phyloP scores from a whole-genome alignment of 495 filamentous ascomycete genomes.

The Poronia punctata region DNA sequence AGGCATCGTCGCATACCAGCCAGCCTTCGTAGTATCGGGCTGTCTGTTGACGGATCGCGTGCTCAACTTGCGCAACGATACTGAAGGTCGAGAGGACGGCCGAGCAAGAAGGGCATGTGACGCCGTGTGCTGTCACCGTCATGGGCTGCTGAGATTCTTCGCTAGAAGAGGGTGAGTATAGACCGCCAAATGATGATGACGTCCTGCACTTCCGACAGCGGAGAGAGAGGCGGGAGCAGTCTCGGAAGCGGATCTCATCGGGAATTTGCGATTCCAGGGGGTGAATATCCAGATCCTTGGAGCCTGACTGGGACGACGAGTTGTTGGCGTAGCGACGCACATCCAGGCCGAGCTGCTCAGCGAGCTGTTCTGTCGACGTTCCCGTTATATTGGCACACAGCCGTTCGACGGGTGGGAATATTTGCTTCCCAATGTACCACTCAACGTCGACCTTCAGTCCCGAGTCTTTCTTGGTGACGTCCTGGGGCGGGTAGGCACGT shows the following conservation, averaged over 20 bases:
- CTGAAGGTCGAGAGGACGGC: constrained; percentile 61
- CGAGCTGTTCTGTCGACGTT: constrained; percentile 79
- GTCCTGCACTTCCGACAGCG: constrained; percentile 76
- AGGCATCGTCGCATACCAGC: constrained; percentile 81
- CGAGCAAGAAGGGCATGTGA: constrained; percentile 59
- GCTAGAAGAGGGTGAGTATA: constrained; percentile 40
- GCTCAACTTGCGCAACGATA: constrained; percentile 79
- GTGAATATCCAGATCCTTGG: constrained; percentile 62
- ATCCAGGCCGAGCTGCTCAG: constrained; percentile 90
- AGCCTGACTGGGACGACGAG: constrained; percentile 40
- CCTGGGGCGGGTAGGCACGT: constrained; percentile 78
- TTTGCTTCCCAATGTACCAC: constrained; percentile 97
- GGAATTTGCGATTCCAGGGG: constrained; percentile 91
- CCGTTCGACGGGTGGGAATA: constrained; percentile 96
- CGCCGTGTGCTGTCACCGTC: constrained; percentile 57
- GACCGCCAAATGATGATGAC: constrained; percentile 65
- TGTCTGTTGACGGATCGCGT: constrained; percentile 67
- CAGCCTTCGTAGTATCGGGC: constrained; percentile 86
- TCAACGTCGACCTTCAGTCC: constrained; percentile 80
- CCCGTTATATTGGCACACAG: constrained; percentile 92
- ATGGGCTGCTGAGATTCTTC: not conserved
- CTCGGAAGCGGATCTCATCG: constrained; percentile 75
- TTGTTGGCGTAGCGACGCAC: constrained; percentile 73
- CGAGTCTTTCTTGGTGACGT: constrained; percentile 69
- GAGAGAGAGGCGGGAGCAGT: constrained; percentile 65